A percentile compares a stretch with the other conserved stretches of the same genome.
phyloP scores from a whole-genome alignment of 768 basidiomycete species.

The Phaeotremella skinneri region DNA sequence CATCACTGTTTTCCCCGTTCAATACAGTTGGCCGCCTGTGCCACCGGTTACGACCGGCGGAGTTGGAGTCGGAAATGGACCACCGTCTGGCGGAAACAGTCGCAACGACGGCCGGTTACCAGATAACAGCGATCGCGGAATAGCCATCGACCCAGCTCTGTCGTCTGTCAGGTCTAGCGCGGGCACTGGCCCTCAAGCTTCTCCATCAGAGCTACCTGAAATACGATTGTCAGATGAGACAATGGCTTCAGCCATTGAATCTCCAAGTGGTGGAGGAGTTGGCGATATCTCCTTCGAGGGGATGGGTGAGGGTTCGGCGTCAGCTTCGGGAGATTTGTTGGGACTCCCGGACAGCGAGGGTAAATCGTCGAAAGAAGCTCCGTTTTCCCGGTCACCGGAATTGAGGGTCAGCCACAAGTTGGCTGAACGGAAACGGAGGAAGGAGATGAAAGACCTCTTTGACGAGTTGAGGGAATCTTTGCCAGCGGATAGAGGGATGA shows the following conservation, averaged over 20 bases:
- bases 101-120: background rate
- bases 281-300: background rate
- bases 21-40: conserved; percentile 12
- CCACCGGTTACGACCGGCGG: background rate
- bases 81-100: background rate
- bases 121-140: conserved; percentile 8
- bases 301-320: background rate
- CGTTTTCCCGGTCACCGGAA: conserved; percentile 94
- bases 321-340: conserved; percentile 5
- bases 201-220: conserved; percentile 6
- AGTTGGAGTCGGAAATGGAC: background rate
- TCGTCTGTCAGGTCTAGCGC: conserved; percentile 32
- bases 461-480: conserved; percentile 92
- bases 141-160: conserved; percentile 23
- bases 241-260: conserved; percentile 22
- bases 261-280: conserved; percentile 9
- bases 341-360: conserved; percentile 54
- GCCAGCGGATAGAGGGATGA: conserved; percentile 88
- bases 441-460: conserved; percentile 99
- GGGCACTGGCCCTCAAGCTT: background rate
- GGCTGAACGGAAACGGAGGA: conserved; percentile 91
- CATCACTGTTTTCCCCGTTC: conserved; percentile 27
- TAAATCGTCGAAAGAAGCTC: conserved; percentile 54
- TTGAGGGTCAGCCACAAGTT: conserved; percentile 93
- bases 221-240: conserved; percentile 27